These are phyloP conservation scores for Lachnellula arida DNA, from an alignment of 2,329 filamentous ascomycete species.

Conservation along the genomic window DNA sequence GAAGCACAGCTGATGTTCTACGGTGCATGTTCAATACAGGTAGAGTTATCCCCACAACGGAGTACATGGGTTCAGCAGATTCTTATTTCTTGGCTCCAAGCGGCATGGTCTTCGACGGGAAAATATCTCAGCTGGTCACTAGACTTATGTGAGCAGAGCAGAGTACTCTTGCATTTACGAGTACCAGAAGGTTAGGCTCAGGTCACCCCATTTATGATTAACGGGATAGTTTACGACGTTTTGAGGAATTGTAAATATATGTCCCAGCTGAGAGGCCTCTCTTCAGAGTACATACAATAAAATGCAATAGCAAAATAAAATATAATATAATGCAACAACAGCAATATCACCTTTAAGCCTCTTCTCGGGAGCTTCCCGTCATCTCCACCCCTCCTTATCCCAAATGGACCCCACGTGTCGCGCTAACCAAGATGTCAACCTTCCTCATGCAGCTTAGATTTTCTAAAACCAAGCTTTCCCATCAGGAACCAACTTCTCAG, in stretches of 20 bases:
- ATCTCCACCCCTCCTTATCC: background rate
- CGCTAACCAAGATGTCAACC: background rate
- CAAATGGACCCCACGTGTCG: slow-evolving; percentile 3
- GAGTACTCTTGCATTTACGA: background rate
- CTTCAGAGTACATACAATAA: background rate
- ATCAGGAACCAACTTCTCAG: background rate
- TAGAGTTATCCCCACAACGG: too few species aligned
- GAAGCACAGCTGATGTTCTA: slow-evolving; percentile 9
- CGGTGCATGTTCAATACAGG: background rate
- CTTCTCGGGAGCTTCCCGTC: background rate
- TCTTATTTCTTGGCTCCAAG: too few species aligned
- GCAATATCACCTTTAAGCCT: background rate
- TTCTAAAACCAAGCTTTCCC: background rate
- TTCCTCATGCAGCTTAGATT: slow-evolving; percentile 7
- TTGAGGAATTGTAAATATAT: background rate
- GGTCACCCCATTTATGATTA: background rate
- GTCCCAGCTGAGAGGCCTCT: background rate
- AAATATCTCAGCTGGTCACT: too few species aligned
- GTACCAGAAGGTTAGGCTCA: background rate
- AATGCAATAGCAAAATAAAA: background rate
- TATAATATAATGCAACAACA: background rate
- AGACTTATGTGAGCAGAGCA: too few species aligned
- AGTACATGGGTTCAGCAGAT: too few species aligned
- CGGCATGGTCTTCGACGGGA: too few species aligned
- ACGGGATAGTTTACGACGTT: background rate